Conservation (phyloP, 148 eudicot species). For the Cornus florida region DNA sequence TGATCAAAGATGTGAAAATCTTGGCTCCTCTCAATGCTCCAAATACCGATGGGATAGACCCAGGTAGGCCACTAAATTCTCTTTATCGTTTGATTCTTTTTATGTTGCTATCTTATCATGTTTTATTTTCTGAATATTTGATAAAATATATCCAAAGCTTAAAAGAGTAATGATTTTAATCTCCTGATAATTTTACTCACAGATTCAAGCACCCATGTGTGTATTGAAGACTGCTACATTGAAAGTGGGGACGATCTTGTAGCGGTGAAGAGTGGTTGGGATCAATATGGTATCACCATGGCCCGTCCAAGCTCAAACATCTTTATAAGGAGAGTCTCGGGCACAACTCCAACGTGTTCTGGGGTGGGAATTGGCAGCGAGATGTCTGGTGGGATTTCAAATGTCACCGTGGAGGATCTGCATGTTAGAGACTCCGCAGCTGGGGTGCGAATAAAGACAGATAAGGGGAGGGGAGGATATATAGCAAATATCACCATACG, state of each 20-base stretch:
- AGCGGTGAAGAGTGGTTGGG: slow-evolving; percentile 97
- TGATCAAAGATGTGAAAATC: slow-evolving; percentile 83
- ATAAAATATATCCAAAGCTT: not conserved
- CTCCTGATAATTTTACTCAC: slow-evolving; percentile 15
- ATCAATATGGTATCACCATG: slow-evolving; percentile 75
- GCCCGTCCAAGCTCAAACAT: slow-evolving; percentile 83
- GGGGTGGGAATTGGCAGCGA: slow-evolving; percentile 98
- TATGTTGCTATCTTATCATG: not conserved
- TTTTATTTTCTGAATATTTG: not conserved
- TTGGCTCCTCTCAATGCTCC: slow-evolving; percentile 97
- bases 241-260: slow-evolving; percentile 99
- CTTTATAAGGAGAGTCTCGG: slow-evolving; percentile 71
- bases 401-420: slow-evolving; percentile 58
- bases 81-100: not conserved
- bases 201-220: slow-evolving; percentile 87
- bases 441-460: slow-evolving; percentile 81
- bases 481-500: slow-evolving; percentile 60
- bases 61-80: slow-evolving; percentile 45
- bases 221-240: slow-evolving; percentile 93
- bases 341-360: slow-evolving; percentile 94
- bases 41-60: slow-evolving; percentile 96
- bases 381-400: slow-evolving; percentile 88
- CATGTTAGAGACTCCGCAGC: slow-evolving; percentile 72
- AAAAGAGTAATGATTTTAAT: not conserved
- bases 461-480: slow-evolving; percentile 88